A percentile compares a stretch with the other conserved stretches of the same genome.
phyloP scores from a whole-genome alignment of 2,329 filamentous ascomycete genomes.

The Seiridium unicorne region DNA sequence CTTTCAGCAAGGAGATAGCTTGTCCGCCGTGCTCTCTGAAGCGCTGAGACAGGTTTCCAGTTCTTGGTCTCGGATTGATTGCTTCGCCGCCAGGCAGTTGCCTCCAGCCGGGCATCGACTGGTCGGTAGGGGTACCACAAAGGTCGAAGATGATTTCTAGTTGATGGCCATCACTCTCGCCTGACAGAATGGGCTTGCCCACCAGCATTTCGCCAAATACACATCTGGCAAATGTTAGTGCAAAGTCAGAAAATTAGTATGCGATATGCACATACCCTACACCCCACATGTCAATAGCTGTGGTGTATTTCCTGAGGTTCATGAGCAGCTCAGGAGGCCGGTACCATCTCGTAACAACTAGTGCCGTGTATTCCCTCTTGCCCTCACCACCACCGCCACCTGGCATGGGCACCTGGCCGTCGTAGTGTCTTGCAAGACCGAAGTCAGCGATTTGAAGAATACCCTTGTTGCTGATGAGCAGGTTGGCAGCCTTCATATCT shows the following conservation, averaged over 20 bases:
- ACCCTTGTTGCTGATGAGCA: constrained; percentile 92
- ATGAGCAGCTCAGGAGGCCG: constrained; percentile 89
- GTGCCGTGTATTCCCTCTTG: constrained; percentile 86
- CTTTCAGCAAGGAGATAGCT: constrained; percentile 76
- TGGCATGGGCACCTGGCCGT: constrained; percentile 74
- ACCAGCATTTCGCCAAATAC: constrained; percentile 98
- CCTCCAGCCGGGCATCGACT: constrained; percentile 91
- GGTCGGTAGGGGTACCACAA: constrained; percentile 84
- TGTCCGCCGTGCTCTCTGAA: constrained; percentile 73
- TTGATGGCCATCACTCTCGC: constrained; percentile 85
- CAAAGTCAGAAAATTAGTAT: constrained; percentile 16
- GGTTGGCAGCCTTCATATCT: constrained; percentile 98
- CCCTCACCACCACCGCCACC: constrained; percentile 83
- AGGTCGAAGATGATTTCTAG: constrained; percentile 92
- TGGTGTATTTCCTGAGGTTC: constrained; percentile 88
- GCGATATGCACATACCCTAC: constrained; percentile 67
- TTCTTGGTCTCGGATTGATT: constrained; percentile 59
- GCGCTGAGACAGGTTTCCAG: constrained; percentile 66
- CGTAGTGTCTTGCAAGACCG: constrained; percentile 88
- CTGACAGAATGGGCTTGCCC: constrained; percentile 87
- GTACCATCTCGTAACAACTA: constrained; percentile 98
- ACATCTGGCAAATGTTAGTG: constrained; percentile 55
- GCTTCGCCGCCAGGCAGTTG: constrained; percentile 78
- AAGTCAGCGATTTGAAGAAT: constrained; percentile 97
- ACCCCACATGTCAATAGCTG: constrained; percentile 97